phyloP scores from a whole-genome alignment of 495 filamentous ascomycete species.

The Podospora sp. region DNA sequence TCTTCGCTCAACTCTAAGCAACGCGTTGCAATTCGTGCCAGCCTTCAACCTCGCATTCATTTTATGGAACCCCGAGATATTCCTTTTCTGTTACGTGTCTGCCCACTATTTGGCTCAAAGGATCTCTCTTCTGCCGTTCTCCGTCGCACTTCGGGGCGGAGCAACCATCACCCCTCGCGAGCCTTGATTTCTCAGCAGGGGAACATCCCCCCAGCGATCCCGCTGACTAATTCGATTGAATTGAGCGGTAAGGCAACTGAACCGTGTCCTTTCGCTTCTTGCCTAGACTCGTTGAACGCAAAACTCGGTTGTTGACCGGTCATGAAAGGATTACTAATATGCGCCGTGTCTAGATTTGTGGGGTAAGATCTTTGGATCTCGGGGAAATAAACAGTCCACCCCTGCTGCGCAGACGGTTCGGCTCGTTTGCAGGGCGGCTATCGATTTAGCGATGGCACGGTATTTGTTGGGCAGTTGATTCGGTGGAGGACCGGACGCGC shows the following conservation, averaged over 20 bases:
- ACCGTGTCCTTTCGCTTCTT: not conserved
- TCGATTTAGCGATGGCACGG: not conserved
- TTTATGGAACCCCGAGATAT: not conserved
- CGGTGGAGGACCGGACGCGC: too few species aligned
- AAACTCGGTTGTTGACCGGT: not conserved
- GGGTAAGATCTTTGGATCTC: not conserved
- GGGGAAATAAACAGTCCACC: not conserved
- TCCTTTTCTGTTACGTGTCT: not conserved
- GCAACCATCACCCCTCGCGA: not conserved
- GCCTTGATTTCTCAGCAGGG: conserved; percentile 13
- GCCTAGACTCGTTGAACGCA: not conserved
- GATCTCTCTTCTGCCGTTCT: not conserved
- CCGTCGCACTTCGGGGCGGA: not conserved
- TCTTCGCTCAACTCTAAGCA: not conserved
- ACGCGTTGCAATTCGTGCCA: not conserved
- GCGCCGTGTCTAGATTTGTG: not conserved
- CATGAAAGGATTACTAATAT: not conserved
- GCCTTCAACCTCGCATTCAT: not conserved
- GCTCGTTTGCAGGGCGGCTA: not conserved
- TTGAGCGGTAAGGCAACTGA: not conserved
- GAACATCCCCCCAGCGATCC: not conserved
- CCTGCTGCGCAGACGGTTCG: not conserved
- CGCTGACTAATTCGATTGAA: not conserved
- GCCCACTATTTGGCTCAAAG: not conserved
- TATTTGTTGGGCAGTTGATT: not conserved